Evolutionary conservation across 2,329 filamentous ascomycete genomes (phyloP).

Genomic region (Nemania sp.): DNA sequence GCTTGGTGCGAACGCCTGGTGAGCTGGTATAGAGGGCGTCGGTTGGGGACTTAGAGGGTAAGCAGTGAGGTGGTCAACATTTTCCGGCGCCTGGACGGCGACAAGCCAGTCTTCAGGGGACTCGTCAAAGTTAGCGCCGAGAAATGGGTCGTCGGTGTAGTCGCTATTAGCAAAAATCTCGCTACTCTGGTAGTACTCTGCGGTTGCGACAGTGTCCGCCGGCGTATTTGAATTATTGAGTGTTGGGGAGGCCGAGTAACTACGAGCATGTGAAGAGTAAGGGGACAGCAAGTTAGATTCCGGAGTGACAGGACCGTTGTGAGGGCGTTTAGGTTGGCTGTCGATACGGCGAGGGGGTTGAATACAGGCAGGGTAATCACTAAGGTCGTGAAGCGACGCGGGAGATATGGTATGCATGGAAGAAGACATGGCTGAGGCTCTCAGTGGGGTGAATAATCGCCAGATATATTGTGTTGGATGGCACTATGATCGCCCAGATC

Average conservation of each 20-base stretch:
- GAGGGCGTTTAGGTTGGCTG: constrained; percentile 30
- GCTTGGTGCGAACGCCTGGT: constrained; percentile 41
- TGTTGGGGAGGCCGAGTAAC: constrained; percentile 46
- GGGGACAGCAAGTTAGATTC: constrained; percentile 48
- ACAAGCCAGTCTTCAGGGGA: constrained; percentile 23
- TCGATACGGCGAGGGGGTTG: constrained; percentile 41
- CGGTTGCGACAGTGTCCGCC: constrained; percentile 52
- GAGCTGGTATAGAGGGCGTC: constrained; percentile 53
- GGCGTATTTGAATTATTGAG: constrained; percentile 51
- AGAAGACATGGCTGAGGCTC: constrained; percentile 46
- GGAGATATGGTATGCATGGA: constrained; percentile 48
- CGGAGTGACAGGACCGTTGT: constrained; percentile 40
- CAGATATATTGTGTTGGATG: constrained; percentile 40
- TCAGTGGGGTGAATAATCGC: constrained; percentile 28
- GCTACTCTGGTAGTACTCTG: constrained; percentile 54
- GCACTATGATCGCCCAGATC: constrained; percentile 30
- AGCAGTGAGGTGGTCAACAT: constrained; percentile 28
- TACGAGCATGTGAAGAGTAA: constrained; percentile 47
- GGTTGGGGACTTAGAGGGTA: constrained; percentile 56
- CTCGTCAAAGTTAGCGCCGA: constrained; percentile 52
- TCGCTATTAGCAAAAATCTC: constrained; percentile 48
- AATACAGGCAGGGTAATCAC: constrained; percentile 35
- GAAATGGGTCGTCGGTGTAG: constrained; percentile 53
- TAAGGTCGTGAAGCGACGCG: constrained; percentile 45
- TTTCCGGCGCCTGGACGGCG: constrained; percentile 12